Base-by-base conservation (phyloP, 208 protist genomes). In the Leishmania lainsoni region DNA sequence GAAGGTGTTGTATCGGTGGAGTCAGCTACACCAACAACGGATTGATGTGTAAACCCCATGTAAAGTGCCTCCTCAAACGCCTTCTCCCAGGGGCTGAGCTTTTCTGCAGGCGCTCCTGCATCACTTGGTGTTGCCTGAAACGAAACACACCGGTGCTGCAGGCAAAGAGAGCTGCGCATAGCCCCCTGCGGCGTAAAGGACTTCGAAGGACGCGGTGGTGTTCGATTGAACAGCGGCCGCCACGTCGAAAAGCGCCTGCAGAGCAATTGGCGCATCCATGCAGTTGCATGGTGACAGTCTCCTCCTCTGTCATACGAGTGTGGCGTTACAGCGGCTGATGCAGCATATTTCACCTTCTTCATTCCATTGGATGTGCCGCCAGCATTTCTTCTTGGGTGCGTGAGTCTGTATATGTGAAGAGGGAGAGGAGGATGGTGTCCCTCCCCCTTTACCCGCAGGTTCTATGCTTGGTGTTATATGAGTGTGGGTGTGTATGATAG, bases 11-110 rank as follows among this genome's bases (percentile, higher is more conserved):
- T 17, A 26, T 48, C 5, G 10, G 29, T 10, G 48, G 9, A 10
- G 39, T 52, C 78, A 6, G 65, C 16, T 32, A n/a, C 14, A n/a
- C 14, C 3, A 9, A 42, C 22, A 8, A 32, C 5, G 26, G 80
- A 69, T 17, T 42, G 70, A 32, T 29, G 81, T 3, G 70, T 22
- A 26, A 76, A 66, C 59, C 26, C 76, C 20, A 42, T 77, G 12
- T 74, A 66, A 35, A 84, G 78, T 49, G 76, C 81, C 26, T 76
- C 76, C 2, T 84, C 81, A 45, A 84, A 84, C 5, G 76, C 70
- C 2, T 42, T 58, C 22, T 84, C 81, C 4, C 54, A 35, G 3
- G 68, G 58, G 42, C 69, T 84, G 39, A 6, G 45, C 29, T 58
- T 5, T 26, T 70, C 48, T 29, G 48, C 5, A 10, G 42, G 49